Percentiles rank a stretch among this genome's conserved stretches.
phyloP scores from a whole-genome alignment of 495 filamentous ascomycete genomes.

The Articulospora tetracladia region DNA sequence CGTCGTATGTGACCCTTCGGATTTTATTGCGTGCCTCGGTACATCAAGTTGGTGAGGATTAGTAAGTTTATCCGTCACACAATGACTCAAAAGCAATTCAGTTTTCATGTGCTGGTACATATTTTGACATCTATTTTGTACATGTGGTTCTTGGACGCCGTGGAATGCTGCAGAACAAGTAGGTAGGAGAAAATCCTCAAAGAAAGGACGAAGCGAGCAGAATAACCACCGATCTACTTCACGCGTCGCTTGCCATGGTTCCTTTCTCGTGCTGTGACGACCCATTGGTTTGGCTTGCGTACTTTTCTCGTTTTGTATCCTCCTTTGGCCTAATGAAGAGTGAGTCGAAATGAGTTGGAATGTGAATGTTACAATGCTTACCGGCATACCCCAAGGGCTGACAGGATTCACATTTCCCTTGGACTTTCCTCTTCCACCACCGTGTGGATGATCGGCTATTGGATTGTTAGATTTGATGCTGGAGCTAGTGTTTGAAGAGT shows the following conservation, averaged over 20 bases:
- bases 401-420: slow-evolving; percentile 95
- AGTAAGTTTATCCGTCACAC: no score
- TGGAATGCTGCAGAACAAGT: background rate
- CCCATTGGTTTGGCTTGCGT: slow-evolving; percentile 74
- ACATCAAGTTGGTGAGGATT: no score
- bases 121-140: slow-evolving; percentile 12
- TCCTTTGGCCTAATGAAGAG: slow-evolving; percentile 65
- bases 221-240: slow-evolving; percentile 30
- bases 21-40: no score
- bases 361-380: slow-evolving; percentile 45
- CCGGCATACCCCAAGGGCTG: slow-evolving; percentile 93
- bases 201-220: background rate
- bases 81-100: background rate
- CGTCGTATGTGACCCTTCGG: no score
- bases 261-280: slow-evolving; percentile 68
- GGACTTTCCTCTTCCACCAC: slow-evolving; percentile 96
- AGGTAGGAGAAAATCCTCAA: background rate
- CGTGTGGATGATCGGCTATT: slow-evolving; percentile 81
- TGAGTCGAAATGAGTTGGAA: slow-evolving; percentile 6
- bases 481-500: slow-evolving; percentile 4
- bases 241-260: slow-evolving; percentile 70
- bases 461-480: slow-evolving; percentile 26
- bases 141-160: background rate
- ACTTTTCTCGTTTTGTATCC: slow-evolving; percentile 89
- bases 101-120: background rate